Percentiles rank a stretch among this genome's conserved stretches.
phyloP scores from a whole-genome alignment of 768 basidiomycete genomes.

The Crepidotus variabilis region DNA sequence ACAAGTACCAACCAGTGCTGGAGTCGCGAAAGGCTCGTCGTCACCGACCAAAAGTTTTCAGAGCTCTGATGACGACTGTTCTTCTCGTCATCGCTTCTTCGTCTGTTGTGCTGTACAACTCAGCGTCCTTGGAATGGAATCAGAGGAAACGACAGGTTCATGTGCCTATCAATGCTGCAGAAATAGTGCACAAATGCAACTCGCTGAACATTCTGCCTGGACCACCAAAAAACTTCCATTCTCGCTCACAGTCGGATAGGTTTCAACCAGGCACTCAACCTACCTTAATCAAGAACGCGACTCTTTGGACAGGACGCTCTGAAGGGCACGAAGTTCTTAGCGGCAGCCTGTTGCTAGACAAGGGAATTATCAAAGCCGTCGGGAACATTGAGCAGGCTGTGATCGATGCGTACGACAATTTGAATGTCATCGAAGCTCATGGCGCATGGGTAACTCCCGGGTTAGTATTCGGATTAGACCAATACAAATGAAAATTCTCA shows the following conservation, averaged over 20 bases:
- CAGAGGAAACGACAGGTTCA: conserved; percentile 10
- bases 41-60: no score
- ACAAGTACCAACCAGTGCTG: conserved; percentile 3
- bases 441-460: conserved; percentile 80
- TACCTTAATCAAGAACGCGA: conserved; percentile 69
- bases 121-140: background rate
- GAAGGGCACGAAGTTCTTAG: conserved; percentile 52
- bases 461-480: conserved; percentile 13
- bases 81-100: no score
- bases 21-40: no score
- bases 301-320: conserved; percentile 54
- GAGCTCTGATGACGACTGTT: no score
- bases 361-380: conserved; percentile 50
- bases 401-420: conserved; percentile 17
- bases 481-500: background rate
- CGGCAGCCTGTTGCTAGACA: conserved; percentile 59
- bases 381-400: conserved; percentile 34
- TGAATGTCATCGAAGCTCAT: conserved; percentile 46
- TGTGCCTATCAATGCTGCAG: conserved; percentile 26
- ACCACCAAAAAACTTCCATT: conserved; percentile 36
- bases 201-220: conserved; percentile 33
- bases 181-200: conserved; percentile 20
- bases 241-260: conserved; percentile 50
- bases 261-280: conserved; percentile 59
- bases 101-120: no score